Evolutionary conservation across 495 filamentous ascomycete genomes (phyloP), one percentile per base, ranked within the genome.

Genomic region (Hypoxylon rickii): DNA sequence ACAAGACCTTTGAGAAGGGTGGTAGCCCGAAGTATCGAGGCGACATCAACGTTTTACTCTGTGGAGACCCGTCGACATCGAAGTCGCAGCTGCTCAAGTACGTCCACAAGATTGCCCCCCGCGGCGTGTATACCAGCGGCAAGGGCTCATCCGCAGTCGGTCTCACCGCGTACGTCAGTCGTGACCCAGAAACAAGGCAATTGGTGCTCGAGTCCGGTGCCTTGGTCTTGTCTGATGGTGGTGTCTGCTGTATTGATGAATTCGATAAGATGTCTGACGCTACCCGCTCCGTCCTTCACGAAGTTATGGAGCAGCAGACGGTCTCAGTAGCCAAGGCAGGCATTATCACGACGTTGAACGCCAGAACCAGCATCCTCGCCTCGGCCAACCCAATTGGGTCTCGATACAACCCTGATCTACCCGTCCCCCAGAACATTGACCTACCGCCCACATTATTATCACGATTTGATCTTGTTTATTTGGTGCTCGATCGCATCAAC

Each of bases 271-370:
- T 98, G 94, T 92, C 88, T 45, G 94, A 98, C 48, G 84, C 92
- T 18, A 97, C 95, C 0, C 86, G 94, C 26, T 96, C 92, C 2
- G 94, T 97, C 7, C 80, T 98, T 26, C 94, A 98, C 79, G 94
- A 98, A 84, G 94, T 98, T 13, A 98, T 98, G 94, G 94, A 98
- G 68, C 94, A 98, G 72, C 94, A 98, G 76, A 98, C 94, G 1
- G 93, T 98, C 10, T 97, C 95, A 1, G 95, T 98, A 53, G 94
- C 94, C 52, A 98, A 98, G 77, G 94, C 94, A 1, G 94, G 94
- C 64, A 98, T 98, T 74, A 98, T 98, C 73, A 98, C 94, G 2
- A 97, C 94, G 1, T 78, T 98, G 55, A 98, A 98, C 66, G 94
- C 94, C 36, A 82, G 94, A 51, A 96, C 94, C 1, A 90, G 86